Percentiles rank a stretch among this genome's conserved stretches.
Conservation (phyloP, 352 stramenopile genomes). For the Hyaloperonospora brassicae region DNA sequence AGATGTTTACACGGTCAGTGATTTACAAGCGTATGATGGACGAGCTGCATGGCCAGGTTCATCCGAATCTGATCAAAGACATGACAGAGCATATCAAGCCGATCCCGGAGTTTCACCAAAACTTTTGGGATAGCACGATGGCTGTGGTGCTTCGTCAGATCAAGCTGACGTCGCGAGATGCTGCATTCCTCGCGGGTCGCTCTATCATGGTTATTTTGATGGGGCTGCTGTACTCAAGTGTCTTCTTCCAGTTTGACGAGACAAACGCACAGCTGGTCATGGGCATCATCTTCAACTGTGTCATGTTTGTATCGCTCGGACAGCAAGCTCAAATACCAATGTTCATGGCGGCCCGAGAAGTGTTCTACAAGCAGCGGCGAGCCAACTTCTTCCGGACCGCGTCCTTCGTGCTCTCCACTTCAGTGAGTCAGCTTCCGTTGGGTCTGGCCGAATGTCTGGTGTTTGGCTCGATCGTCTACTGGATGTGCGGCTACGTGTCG, state of each 20-base stretch:
- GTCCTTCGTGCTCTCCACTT: constrained; percentile 47
- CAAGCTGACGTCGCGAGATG: constrained; percentile 30
- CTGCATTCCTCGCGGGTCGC: constrained; percentile 23
- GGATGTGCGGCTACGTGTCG: constrained; percentile 51
- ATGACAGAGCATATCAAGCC: constrained; percentile 72
- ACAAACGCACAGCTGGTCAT: constrained; percentile 37
- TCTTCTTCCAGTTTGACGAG: constrained; percentile 35
- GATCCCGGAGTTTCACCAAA: constrained; percentile 31
- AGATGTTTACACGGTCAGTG: constrained; percentile 10
- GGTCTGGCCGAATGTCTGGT: constrained; percentile 43
- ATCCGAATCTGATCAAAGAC: constrained; percentile 16
- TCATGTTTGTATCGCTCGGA: constrained; percentile 64
- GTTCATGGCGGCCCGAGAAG: constrained; percentile 42
- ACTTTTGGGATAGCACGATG: constrained; percentile 21
- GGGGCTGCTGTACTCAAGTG: constrained; percentile 28
- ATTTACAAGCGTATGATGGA: constrained; percentile 15
- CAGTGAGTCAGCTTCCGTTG: constrained; percentile 29
- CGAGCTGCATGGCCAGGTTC: constrained; percentile 9
- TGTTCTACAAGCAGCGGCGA: constrained; percentile 77
- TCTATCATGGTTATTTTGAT: constrained; percentile 32
- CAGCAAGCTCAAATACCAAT: constrained; percentile 53
- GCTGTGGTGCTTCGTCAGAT: constrained; percentile 31
- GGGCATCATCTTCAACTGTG: constrained; percentile 58
- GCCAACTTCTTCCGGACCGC: constrained; percentile 70
- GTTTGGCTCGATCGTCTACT: constrained; percentile 78